phyloP scores from a whole-genome alignment of 2,329 filamentous ascomycete species.

The Leptosphaerulina australis region DNA sequence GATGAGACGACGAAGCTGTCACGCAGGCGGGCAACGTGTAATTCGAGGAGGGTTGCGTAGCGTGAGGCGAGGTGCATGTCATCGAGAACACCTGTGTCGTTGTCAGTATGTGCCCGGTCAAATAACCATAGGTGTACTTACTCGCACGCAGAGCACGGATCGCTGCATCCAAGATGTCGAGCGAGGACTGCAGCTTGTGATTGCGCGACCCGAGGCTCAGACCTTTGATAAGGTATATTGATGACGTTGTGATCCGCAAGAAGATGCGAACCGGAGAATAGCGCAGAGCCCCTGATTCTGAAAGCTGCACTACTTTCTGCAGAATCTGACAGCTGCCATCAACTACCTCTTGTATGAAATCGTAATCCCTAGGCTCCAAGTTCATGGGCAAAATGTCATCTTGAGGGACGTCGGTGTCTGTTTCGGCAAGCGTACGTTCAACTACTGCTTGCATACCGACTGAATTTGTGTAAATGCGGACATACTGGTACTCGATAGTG shows the following conservation, averaged over 20 bases:
- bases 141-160: slow-evolving; percentile 57
- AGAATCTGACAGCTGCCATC: slow-evolving; percentile 61
- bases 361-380: slow-evolving; percentile 58
- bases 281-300: slow-evolving; percentile 54
- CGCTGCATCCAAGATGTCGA: slow-evolving; percentile 56
- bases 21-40: slow-evolving; percentile 46
- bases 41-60: slow-evolving; percentile 58
- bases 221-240: slow-evolving; percentile 61
- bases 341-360: slow-evolving; percentile 63
- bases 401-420: slow-evolving; percentile 46
- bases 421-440: slow-evolving; percentile 56
- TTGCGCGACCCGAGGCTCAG: slow-evolving; percentile 58
- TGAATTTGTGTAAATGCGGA: slow-evolving; percentile 53
- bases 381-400: slow-evolving; percentile 51
- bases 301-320: slow-evolving; percentile 56
- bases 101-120: slow-evolving; percentile 9
- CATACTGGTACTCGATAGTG: slow-evolving; percentile 59
- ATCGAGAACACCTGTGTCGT: slow-evolving; percentile 50
- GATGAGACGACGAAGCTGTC: slow-evolving; percentile 48
- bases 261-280: slow-evolving; percentile 62
- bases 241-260: slow-evolving; percentile 60
- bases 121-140: slow-evolving; percentile 6
- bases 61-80: slow-evolving; percentile 60
- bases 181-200: slow-evolving; percentile 56
- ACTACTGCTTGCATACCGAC: slow-evolving; percentile 64